Percentiles rank a stretch among this genome's conserved stretches.
These are phyloP conservation scores for Aurifilum marmelostoma DNA, from an alignment of 2,329 filamentous ascomycete genomes.

Conservation along the genomic window DNA sequence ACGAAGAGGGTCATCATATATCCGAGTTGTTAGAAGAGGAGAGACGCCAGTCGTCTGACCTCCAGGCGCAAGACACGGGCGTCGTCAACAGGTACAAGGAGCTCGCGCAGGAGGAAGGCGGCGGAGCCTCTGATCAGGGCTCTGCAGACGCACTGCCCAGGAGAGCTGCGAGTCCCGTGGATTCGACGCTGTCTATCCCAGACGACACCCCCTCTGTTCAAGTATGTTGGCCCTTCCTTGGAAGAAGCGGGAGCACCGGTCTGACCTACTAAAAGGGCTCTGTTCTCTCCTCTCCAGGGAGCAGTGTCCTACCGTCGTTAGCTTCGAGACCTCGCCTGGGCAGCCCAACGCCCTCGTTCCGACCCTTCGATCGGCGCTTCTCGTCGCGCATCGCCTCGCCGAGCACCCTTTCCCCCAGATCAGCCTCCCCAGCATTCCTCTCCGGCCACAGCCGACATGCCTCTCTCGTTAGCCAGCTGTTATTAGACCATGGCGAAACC, in stretches of 20 bases:
- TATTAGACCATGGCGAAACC: slow-evolving; percentile 63
- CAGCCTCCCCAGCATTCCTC: slow-evolving; percentile 77
- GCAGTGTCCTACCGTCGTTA: slow-evolving; percentile 71
- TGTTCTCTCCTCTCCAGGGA: slow-evolving; percentile 67
- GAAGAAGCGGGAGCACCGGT: slow-evolving; percentile 4
- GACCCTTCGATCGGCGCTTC: slow-evolving; percentile 93
- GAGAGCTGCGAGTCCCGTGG: slow-evolving; percentile 67
- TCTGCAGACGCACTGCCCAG: slow-evolving; percentile 55
- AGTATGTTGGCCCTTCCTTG: slow-evolving; percentile 48
- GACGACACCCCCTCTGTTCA: slow-evolving; percentile 86
- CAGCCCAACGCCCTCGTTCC: slow-evolving; percentile 80
- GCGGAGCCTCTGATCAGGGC: slow-evolving; percentile 55
- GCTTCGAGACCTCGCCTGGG: slow-evolving; percentile 66
- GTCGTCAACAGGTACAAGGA: slow-evolving; percentile 49
- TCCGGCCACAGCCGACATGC: slow-evolving; percentile 78
- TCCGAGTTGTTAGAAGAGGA: slow-evolving; percentile 43
- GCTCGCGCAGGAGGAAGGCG: slow-evolving; percentile 47
- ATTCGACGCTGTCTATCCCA: slow-evolving; percentile 71
- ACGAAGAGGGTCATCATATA: slow-evolving; percentile 40
- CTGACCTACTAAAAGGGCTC: slow-evolving; percentile 53
- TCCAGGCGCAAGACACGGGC: slow-evolving; percentile 38
- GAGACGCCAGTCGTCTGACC: slow-evolving; percentile 34
- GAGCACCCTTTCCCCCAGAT: slow-evolving; percentile 62
- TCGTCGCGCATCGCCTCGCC: slow-evolving; percentile 79
- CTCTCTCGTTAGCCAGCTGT: slow-evolving; percentile 73